Evolutionary conservation across 2,329 filamentous ascomycete genomes (phyloP).

Genomic region (Chrysoporthe puriensis): DNA sequence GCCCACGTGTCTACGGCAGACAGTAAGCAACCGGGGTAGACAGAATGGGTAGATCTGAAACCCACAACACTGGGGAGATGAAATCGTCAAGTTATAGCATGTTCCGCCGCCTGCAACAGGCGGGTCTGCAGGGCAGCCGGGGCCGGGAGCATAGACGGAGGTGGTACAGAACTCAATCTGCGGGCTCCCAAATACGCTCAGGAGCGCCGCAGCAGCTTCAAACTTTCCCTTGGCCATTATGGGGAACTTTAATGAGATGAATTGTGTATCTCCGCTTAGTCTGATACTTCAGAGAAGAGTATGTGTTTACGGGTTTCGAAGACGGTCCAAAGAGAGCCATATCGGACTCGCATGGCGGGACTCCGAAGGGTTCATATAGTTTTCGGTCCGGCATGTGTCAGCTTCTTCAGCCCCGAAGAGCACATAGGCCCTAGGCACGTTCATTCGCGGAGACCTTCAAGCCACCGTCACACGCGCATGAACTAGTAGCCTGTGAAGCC

Average conservation of each 20-base stretch:
- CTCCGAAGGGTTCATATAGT: background rate
- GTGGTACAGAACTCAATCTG: conserved; percentile 15
- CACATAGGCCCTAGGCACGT: too few species aligned
- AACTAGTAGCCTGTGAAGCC: background rate
- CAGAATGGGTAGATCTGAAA: too few species aligned
- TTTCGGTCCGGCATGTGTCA: background rate
- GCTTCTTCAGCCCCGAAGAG: conserved; percentile 3
- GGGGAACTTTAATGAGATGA: background rate
- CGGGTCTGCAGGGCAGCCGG: background rate
- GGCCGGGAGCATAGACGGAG: background rate
- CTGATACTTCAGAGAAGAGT: background rate
- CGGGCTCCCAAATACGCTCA: background rate
- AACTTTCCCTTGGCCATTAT: conserved; percentile 12
- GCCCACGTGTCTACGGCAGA: conserved; percentile 6
- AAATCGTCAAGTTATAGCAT: conserved; percentile 15
- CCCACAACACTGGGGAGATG: conserved; percentile 6
- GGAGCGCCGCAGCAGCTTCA: background rate
- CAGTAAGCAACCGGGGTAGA: background rate
- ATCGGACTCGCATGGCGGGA: background rate
- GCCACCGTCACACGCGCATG: conserved; percentile 9
- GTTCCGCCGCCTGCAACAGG: conserved; percentile 5
- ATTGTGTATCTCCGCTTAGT: background rate
- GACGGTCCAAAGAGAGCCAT: background rate
- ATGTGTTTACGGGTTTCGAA: background rate
- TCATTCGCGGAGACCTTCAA: background rate